phyloP scores from a whole-genome alignment of 768 basidiomycete species.

The Kwoniella europaea region DNA sequence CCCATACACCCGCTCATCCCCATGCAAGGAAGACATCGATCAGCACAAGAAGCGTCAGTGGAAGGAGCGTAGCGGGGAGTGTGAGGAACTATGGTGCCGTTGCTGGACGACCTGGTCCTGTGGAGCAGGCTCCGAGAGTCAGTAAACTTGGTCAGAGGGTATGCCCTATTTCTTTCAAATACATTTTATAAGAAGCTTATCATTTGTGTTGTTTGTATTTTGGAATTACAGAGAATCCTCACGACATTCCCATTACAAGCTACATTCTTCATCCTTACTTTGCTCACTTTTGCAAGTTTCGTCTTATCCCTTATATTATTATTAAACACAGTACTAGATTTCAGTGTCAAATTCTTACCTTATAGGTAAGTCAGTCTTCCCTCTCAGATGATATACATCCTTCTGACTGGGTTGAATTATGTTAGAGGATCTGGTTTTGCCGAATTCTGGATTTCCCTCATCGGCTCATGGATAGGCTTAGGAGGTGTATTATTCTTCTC shows the following conservation, averaged over 20 bases:
- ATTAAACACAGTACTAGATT: constrained; percentile 48
- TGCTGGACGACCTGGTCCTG: constrained; percentile 34
- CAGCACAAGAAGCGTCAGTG: constrained; percentile 39
- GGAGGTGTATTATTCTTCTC: constrained; percentile 56
- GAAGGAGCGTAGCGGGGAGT: constrained; percentile 42
- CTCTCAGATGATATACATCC: neutral
- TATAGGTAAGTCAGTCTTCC: constrained; percentile 33
- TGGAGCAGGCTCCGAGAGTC: constrained; percentile 49
- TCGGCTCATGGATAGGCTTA: constrained; percentile 55
- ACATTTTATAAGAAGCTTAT: neutral
- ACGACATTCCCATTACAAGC: constrained; percentile 51
- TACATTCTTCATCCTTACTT: constrained; percentile 45
- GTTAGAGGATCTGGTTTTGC: constrained; percentile 52
- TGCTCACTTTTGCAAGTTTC: constrained; percentile 41
- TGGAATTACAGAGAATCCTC: constrained; percentile 43
- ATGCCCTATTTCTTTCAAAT: constrained; percentile 5
- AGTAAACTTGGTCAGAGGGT: constrained; percentile 53
- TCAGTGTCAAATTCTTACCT: constrained; percentile 34
- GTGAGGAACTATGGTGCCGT: constrained; percentile 44
- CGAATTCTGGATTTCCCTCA: constrained; percentile 53
- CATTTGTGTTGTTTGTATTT: neutral
- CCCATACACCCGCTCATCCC: constrained; percentile 15
- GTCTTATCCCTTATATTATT: constrained; percentile 48
- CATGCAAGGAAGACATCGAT: constrained; percentile 41
- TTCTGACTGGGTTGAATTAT: neutral